Conservation (phyloP, 371 early-diverging fungal genomes). For the Coemansia sp. region DNA sequence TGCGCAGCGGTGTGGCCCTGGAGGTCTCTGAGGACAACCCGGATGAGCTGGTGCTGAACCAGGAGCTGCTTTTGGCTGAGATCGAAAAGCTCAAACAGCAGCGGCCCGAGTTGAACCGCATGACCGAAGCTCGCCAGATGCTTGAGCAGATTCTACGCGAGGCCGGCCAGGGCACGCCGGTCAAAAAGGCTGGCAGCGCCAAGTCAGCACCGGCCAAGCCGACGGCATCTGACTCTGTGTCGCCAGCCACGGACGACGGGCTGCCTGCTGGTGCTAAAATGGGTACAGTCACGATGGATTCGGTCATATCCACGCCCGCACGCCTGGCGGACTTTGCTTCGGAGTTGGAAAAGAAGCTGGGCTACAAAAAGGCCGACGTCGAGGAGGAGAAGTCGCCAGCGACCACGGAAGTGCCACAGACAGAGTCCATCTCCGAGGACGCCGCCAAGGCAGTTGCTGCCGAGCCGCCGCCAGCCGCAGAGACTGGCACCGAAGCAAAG, state of each 20-base stretch:
- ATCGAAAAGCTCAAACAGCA: constrained; percentile 49
- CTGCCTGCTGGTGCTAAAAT: constrained; percentile 40
- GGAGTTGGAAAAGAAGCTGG: constrained; percentile 47
- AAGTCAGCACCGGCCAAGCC: background rate
- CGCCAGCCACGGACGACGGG: background rate
- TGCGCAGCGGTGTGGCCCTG: constrained; percentile 46
- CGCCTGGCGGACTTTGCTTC: constrained; percentile 44
- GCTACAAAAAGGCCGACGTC: constrained; percentile 12
- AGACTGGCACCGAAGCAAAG: background rate
- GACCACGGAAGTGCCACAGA: background rate
- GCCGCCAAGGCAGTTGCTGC: background rate
- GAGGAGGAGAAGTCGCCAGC: background rate
- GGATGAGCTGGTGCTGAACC: constrained; percentile 41
- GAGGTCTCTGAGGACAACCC: constrained; percentile 27
- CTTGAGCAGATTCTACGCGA: constrained; percentile 47
- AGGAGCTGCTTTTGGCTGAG: constrained; percentile 42
- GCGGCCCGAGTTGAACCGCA: constrained; percentile 46
- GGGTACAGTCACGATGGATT: constrained; percentile 49
- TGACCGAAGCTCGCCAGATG: constrained; percentile 48
- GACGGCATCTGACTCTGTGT: background rate
- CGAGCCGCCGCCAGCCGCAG: background rate
- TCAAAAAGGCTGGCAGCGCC: constrained; percentile 10
- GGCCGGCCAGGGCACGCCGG: constrained; percentile 43
- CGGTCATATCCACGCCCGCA: constrained; percentile 37
- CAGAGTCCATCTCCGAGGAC: background rate